Conservation (phyloP, 805 yeast species). For the Yamadazyma sp. region DNA sequence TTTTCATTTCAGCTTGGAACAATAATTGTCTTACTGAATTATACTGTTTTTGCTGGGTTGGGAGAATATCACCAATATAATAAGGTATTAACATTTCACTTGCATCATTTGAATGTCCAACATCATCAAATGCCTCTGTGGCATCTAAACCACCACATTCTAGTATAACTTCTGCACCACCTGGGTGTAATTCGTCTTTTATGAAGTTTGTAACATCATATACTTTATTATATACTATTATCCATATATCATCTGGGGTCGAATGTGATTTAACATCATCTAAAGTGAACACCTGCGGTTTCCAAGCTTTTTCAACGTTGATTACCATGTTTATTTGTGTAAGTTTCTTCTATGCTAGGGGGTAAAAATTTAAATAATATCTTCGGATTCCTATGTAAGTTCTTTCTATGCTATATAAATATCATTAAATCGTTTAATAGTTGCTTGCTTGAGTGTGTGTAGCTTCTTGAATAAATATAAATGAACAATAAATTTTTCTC, state of each 20-base stretch:
- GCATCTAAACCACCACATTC: conserved; percentile 81
- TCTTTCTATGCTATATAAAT: too few species aligned
- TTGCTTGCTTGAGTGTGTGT: too few species aligned
- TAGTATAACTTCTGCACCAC: conserved; percentile 66
- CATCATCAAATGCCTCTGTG: conserved; percentile 60
- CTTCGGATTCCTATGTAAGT: too few species aligned
- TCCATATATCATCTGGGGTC: conserved; percentile 78
- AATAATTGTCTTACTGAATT: conserved; percentile 10
- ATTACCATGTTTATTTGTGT: too few species aligned
- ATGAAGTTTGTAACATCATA: conserved; percentile 72
- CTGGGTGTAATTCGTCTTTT: conserved; percentile 66
- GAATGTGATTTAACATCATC: conserved; percentile 52
- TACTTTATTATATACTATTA: conserved; percentile 77
- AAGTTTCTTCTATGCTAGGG: too few species aligned
- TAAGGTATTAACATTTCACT: conserved; percentile 28
- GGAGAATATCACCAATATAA: conserved; percentile 24
- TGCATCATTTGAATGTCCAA: conserved; percentile 35
- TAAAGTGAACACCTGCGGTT: conserved; percentile 3
- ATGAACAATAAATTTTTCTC: too few species aligned
- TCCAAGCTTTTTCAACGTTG: not conserved
- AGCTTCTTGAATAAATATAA: too few species aligned
- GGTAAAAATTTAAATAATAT: too few species aligned
- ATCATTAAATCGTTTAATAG: too few species aligned
- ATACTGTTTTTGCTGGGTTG: conserved; percentile 16
- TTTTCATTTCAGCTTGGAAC: conserved; percentile 11